Evolutionary conservation across 352 stramenopile species (phyloP).

Genomic region (Pythium aquatile): DNA sequence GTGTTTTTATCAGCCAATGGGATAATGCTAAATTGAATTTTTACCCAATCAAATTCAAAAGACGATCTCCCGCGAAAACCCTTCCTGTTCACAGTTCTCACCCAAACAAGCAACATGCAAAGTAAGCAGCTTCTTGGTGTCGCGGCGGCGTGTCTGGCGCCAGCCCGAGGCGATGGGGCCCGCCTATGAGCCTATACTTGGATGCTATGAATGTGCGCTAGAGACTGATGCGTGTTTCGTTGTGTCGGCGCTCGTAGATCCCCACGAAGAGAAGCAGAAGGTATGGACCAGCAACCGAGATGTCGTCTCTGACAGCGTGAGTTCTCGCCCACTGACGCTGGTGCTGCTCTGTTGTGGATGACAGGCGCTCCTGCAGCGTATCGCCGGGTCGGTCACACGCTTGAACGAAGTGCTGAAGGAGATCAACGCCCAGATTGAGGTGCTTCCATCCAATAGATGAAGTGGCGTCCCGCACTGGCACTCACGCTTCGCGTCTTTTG

Average conservation of each 20-base stretch:
- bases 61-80: constrained; percentile 1
- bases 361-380: constrained; percentile 71
- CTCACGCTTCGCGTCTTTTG: constrained; percentile 1
- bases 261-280: constrained; percentile 88
- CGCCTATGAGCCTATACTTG: background rate
- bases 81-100: background rate
- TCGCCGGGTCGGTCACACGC: constrained; percentile 69
- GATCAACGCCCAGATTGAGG: constrained; percentile 84
- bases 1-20: background rate
- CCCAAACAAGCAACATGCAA: constrained; percentile 16
- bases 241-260: constrained; percentile 36
- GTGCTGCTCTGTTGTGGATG: background rate
- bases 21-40: background rate
- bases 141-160: background rate
- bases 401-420: constrained; percentile 83
- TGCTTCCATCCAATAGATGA: constrained; percentile 13
- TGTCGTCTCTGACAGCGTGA: background rate
- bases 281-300: constrained; percentile 10
- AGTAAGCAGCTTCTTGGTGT: constrained; percentile 5
- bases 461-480: too few species aligned
- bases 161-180: background rate
- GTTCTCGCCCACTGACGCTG: background rate
- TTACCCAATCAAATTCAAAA: constrained; percentile 18
- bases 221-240: background rate
- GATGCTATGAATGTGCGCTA: background rate